Base-by-base conservation (phyloP, 2,329 filamentous ascomycete species). In the Alternaria burnsii region DNA sequence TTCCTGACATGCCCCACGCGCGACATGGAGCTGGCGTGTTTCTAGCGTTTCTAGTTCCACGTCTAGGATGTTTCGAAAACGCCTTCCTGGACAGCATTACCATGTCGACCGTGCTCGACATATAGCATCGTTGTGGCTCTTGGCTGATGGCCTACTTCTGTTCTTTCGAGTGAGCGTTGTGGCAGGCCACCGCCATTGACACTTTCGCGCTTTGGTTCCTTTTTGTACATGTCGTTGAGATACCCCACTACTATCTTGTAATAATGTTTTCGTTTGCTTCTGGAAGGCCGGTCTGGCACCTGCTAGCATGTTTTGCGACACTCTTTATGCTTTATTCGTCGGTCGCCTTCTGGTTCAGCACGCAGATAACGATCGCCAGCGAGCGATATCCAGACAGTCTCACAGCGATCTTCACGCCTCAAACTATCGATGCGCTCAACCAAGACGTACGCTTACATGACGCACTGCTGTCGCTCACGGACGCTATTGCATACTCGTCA, bases 241-340 rank as follows among this genome's bases (percentile, higher is more conserved):
- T 62, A 56, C 47, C 43, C 40, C 42, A 56, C 54, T 57, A 58
- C 16, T 26, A 40, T 20, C 56, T 67, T 64, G 52, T 65, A 61
- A 73, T 72, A 69, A 74, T 74, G 69, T 68, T 69, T 69, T 47
- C 68, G 65, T 59, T 68, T 68, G 44, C 67, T 68, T 52, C 59
- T 50, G 66, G 50, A n/a, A 71, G 59, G 52, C 46, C 54, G 57
- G 64, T 67, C 65, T 73, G 71, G 71, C 70, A 71, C 66, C 62
- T 74, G 30, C 59, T 71, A 43, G 59, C 60, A 38, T 53, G 63
- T 32, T 42, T 70, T 12, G 34, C 59, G 3, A 12, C 59, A 24
- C 28, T 56, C 5, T 66, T 69, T n/a, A 53, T 75, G 55, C 52
- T 70, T 3, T 72, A 60, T 52, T 62, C 59, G 4, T 59, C 59